Conservation (phyloP, 208 protist species). For the Acanthamoeba triangularis region DNA sequence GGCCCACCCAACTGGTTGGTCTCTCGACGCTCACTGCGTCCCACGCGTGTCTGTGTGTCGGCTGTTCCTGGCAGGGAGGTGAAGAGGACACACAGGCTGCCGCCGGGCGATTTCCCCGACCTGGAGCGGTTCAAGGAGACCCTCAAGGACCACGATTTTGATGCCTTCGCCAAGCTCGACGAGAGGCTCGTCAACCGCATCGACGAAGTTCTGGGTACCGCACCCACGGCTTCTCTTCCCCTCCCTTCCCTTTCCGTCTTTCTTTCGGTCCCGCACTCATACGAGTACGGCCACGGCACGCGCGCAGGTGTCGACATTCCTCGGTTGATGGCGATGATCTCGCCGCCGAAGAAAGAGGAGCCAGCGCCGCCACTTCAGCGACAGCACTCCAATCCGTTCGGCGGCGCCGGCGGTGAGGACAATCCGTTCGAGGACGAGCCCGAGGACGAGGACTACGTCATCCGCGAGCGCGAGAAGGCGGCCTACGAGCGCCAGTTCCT, state of each 20-base stretch:
- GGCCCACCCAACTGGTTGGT: too few species aligned
- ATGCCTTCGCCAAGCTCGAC: constrained; percentile 86
- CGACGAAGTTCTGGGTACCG: constrained; percentile 79
- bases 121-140: constrained; percentile 80
- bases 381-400: background rate
- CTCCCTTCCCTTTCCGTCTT: background rate
- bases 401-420: background rate
- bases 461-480: constrained; percentile 50
- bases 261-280: background rate
- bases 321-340: constrained; percentile 79
- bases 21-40: background rate
- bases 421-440: constrained; percentile 47
- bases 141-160: constrained; percentile 80
- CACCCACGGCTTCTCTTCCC: background rate
- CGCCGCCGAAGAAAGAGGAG: constrained; percentile 16
- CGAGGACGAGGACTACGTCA: constrained; percentile 59
- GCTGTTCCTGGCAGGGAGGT: constrained; percentile 61
- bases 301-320: constrained; percentile 80
- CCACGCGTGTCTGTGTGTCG: background rate
- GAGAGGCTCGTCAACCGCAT: constrained; percentile 77
- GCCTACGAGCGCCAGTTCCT: constrained; percentile 52
- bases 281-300: background rate
- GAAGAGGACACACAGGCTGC: constrained; percentile 80
- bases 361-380: background rate
- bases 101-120: constrained; percentile 88